These are phyloP conservation scores for Apiospora koreana DNA, from an alignment of 2,329 filamentous ascomycete species.

Conservation along the genomic window DNA sequence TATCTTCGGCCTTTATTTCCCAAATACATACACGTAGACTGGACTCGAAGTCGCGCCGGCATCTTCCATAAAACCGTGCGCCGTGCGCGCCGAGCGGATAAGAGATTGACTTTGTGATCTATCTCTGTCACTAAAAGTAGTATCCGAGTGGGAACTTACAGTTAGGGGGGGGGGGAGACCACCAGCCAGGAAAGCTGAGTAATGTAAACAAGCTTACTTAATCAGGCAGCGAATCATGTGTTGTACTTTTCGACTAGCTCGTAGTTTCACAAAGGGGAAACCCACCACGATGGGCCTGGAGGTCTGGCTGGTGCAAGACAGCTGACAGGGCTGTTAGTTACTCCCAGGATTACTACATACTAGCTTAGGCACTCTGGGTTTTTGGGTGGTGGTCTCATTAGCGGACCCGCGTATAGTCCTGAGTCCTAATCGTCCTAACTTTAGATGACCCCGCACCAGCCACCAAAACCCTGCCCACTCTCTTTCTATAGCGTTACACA, in stretches of 20 bases:
- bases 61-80: neutral
- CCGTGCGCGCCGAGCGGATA: neutral
- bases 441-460: neutral
- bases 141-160: too few species aligned
- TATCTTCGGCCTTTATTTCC: neutral
- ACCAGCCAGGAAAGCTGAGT: neutral
- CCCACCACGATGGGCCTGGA: too few species aligned
- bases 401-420: constrained; percentile 1
- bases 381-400: neutral
- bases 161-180: too few species aligned
- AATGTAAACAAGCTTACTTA: neutral
- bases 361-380: neutral
- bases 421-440: neutral
- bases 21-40: neutral
- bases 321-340: neutral
- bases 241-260: constrained; percentile 3
- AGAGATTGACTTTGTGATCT: neutral
- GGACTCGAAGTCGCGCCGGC: neutral
- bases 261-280: neutral
- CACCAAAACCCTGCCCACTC: neutral
- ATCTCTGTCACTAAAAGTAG: neutral
- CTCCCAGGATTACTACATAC: too few species aligned
- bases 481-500: neutral
- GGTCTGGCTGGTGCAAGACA: neutral
- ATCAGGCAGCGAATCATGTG: neutral